Base-by-base conservation (phyloP, 2,329 filamentous ascomycete species). In the Cladophialophora immunda region DNA sequence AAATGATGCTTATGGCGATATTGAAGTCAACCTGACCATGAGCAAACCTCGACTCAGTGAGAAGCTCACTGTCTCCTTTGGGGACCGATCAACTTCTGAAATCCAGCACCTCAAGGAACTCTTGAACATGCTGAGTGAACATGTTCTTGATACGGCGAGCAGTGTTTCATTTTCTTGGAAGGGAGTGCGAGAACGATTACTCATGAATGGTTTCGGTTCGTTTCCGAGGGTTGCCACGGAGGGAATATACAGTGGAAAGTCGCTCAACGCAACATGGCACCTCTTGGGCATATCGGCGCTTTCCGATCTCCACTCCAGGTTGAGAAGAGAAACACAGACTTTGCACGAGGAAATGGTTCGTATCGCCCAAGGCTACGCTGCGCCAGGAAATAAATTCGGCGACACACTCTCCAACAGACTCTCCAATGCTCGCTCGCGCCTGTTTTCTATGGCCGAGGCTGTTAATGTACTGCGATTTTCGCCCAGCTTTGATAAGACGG, bases 1-100 rank as follows among this genome's bases (percentile, higher is more conserved):
- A 52, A 80, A 82, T 65, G 81, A 86, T 71, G 80, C 83, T 9
- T 78, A 82, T 62, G 82, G 84, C 2, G 68, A 76, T 25, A 77
- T 87, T 68, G 82, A 85, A 65, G 78, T 87, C 41, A 82, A 79
- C 34, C 79, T 86, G 55, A 76, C 74, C 38, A 77, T 78, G 56
- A 75, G 72, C 60, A 75, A 79, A 17, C 71, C 71, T 29, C 62
- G 78, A 22, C 75, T 77, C 9, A 76, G 79, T 68, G 77, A 78
- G 54, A 77, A 9, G 68, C 68, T 66, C 71, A 77, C n/a, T 68
- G 81, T 55, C 79, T 63, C 62, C 81, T 68, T 81, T 81, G 70
- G 81, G 79, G 32, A 80, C 77, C 2, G 81, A 81, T 4, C 84
- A 81, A 81, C 70, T 82, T 65, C 83, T 82, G 69, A 77, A 81